Percentiles rank a stretch among this genome's conserved stretches.
These are phyloP conservation scores for Zasmidium cellare DNA, from an alignment of 2,329 filamentous ascomycete genomes.

Conservation along the genomic window DNA sequence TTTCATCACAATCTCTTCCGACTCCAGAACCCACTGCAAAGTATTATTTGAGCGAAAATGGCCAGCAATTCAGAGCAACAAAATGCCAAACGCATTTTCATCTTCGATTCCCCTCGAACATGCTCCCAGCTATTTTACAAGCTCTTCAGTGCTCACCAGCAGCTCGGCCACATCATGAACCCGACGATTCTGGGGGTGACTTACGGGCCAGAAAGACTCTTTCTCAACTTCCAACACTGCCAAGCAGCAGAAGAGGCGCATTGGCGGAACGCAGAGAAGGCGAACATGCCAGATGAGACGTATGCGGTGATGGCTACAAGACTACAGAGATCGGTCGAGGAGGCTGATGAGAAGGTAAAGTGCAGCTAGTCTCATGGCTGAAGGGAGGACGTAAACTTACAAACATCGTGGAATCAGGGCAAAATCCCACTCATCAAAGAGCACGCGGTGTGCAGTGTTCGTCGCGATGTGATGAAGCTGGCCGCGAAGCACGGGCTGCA, in stretches of 20 bases:
- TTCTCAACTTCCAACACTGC: background rate
- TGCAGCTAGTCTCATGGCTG: background rate
- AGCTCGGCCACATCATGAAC: conserved; percentile 9
- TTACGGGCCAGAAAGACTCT: conserved; percentile 6
- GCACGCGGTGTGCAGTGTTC: conserved; percentile 2
- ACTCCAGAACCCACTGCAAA: background rate
- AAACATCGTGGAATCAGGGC: background rate
- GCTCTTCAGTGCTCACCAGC: conserved; percentile 5
- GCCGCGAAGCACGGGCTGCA: background rate
- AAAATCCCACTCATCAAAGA: conserved; percentile 7
- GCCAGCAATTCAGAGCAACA: background rate
- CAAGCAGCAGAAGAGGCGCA: background rate
- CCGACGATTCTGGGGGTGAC: background rate
- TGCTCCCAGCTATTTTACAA: conserved; percentile 13
- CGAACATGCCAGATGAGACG: conserved; percentile 2
- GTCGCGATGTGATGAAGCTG: background rate
- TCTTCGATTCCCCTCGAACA: conserved; percentile 10
- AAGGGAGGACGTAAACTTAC: background rate
- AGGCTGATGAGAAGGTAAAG: conserved; percentile 2
- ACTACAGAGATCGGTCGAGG: background rate
- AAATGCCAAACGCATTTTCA: background rate
- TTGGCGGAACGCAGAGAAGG: background rate
- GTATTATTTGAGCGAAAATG: background rate
- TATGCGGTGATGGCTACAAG: conserved; percentile 1
- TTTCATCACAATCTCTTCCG: no score